Evolutionary conservation across 306 rosid genomes (phyloP).

Genomic region (Canavalia gladiata): DNA sequence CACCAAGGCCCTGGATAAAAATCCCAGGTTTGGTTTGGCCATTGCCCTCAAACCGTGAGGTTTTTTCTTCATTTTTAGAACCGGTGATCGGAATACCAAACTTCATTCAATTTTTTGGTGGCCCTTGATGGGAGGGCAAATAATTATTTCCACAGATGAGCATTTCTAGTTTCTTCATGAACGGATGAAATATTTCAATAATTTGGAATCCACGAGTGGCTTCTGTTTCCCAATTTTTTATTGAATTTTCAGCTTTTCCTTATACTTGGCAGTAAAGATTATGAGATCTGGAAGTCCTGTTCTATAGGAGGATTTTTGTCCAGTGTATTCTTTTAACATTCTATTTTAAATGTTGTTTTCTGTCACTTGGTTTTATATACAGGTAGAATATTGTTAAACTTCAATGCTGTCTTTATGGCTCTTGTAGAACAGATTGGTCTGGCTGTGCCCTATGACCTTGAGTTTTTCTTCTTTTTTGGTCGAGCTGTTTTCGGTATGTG

Average conservation of each 20-base stretch:
- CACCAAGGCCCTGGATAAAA: conserved; percentile 84
- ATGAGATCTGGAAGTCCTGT: conserved; percentile 49
- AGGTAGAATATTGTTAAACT: neutral
- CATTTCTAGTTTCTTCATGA: conserved; percentile 50
- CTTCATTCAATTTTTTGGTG: conserved; percentile 69
- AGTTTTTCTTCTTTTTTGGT: too few species aligned
- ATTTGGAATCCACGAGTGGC: conserved; percentile 46
- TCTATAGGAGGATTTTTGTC: conserved; percentile 44
- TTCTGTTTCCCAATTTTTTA: conserved; percentile 43
- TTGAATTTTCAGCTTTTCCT: conserved; percentile 42
- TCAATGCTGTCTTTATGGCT: neutral
- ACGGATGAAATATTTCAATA: conserved; percentile 63
- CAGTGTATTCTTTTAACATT: conserved; percentile 23
- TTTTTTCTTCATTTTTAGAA: conserved; percentile 39
- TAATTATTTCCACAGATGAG: conserved; percentile 75
- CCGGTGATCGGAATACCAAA: conserved; percentile 41
- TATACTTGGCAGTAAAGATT: conserved; percentile 46
- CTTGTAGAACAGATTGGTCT: neutral
- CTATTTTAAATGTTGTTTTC: conserved; percentile 32
- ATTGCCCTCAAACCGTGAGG: conserved; percentile 90
- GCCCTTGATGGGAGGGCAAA: conserved; percentile 70
- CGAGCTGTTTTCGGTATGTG: too few species aligned
- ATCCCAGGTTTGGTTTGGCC: conserved; percentile 87
- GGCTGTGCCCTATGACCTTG: neutral
- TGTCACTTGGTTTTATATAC: conserved; percentile 1